Evolutionary conservation across 495 filamentous ascomycete species (phyloP), one percentile per base, ranked within the genome.

Genomic region (Lasiosphaeria hispida): DNA sequence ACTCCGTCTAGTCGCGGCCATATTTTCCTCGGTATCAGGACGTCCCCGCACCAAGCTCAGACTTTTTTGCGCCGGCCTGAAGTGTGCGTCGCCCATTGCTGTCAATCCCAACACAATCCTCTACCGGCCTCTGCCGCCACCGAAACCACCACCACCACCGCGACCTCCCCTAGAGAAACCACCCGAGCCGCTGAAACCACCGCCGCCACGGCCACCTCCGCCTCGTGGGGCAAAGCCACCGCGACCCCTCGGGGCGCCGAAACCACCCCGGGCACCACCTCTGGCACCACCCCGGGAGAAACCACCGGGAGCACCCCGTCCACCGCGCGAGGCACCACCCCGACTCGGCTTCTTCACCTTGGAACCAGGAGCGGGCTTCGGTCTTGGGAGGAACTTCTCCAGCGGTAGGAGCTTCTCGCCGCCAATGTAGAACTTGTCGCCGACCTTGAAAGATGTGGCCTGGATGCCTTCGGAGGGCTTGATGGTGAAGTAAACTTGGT

Each of bases 401-500:
- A 97, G 74, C 17, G 95, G 94, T 13, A 98, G 81, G 15, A 97
- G 85, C 78, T 97, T 97, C 74, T 98, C 94, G 47, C 85, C 83
- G 45, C 87, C 89, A 64, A 98, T 96, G 80, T 85, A 98, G 72
- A 98, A 93, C 77, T 94, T 96, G 79, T 98, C 94, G 60, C 95
- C 94, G 53, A 84, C 68, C 75, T 96, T 96, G 86, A 97, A 98
- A 2, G 90, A 95, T 15, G 85, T 84, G 43, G 94, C 92, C 68
- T 94, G 86, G 75, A 98, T 97, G 65, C 94, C 94, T 67, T 96
- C 92, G 68, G 90, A 69, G 37, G 95, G 91, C 77, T 97, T 97
- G 72, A 98, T 85, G 58, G 94, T 97, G 85, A 98, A 98, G 80
- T 87, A 96, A 57, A 97, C 91, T 72, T 96, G 87, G 80, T 95